Percentiles rank a stretch among this genome's conserved stretches.
These are phyloP conservation scores for Begonia masoniana DNA, from an alignment of 306 rosid species.

Conservation along the genomic window DNA sequence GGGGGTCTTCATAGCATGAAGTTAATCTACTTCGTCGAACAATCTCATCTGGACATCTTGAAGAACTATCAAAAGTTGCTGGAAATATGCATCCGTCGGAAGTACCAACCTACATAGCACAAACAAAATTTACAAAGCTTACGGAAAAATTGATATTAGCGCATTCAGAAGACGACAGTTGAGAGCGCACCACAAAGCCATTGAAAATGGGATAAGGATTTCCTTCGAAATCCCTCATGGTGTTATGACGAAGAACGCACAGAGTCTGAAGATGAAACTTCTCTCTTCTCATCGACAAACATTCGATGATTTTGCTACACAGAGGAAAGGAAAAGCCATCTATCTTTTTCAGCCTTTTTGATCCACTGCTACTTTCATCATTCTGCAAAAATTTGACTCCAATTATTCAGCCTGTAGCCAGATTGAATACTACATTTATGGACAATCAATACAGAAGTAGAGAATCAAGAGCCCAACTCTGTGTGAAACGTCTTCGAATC, in stretches of 20 bases:
- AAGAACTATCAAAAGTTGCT: constrained; percentile 48
- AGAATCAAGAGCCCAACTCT: constrained; percentile 39
- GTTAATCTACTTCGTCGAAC: constrained; percentile 72
- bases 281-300: constrained; percentile 43
- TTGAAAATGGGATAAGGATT: constrained; percentile 42
- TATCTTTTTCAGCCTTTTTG: constrained; percentile 20
- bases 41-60: constrained; percentile 77
- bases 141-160: neutral
- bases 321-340: constrained; percentile 63
- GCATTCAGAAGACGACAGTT: constrained; percentile 5
- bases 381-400: constrained; percentile 51
- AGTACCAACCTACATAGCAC: constrained; percentile 49
- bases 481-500: constrained; percentile 60
- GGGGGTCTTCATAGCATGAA: constrained; percentile 40
- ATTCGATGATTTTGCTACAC: constrained; percentile 44
- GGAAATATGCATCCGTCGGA: constrained; percentile 46
- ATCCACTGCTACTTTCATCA: constrained; percentile 17
- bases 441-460: constrained; percentile 34
- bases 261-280: constrained; percentile 61
- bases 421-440: constrained; percentile 19
- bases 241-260: constrained; percentile 75
- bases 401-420: constrained; percentile 20
- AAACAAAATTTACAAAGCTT: neutral
- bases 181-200: constrained; percentile 59
- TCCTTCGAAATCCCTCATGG: constrained; percentile 44